Evolutionary conservation across 352 stramenopile species (phyloP).

Genomic region (Globisporangium emineosum): DNA sequence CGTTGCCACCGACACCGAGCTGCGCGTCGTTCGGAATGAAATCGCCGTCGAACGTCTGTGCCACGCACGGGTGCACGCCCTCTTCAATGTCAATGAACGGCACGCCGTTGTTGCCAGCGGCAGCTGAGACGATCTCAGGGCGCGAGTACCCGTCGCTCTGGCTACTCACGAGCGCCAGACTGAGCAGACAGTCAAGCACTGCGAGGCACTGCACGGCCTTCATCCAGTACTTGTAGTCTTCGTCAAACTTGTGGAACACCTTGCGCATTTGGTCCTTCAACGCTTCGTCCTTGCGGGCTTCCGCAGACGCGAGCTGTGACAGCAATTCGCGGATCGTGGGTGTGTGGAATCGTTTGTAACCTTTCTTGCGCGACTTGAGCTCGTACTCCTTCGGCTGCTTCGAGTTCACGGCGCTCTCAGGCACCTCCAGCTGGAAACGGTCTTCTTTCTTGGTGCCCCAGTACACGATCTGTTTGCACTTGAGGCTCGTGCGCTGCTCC

Average conservation of each 20-base stretch:
- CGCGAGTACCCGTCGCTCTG: slow-evolving; percentile 92
- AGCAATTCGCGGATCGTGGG: slow-evolving; percentile 82
- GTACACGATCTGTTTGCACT: slow-evolving; percentile 90
- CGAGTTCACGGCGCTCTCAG: slow-evolving; percentile 60
- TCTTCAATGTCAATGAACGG: slow-evolving; percentile 91
- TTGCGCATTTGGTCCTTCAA: slow-evolving; percentile 87
- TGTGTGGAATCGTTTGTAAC: slow-evolving; percentile 91
- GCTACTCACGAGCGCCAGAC: slow-evolving; percentile 91
- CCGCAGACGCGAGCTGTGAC: slow-evolving; percentile 62
- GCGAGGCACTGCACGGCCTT: slow-evolving; percentile 90
- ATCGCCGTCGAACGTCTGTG: slow-evolving; percentile 72
- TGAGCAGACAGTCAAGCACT: slow-evolving; percentile 94
- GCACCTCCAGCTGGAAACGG: slow-evolving; percentile 92
- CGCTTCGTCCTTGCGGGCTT: slow-evolving; percentile 77
- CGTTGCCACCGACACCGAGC: slow-evolving; percentile 73
- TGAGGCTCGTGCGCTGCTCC: slow-evolving; percentile 65
- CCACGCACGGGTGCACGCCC: slow-evolving; percentile 94
- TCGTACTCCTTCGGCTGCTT: slow-evolving; percentile 94
- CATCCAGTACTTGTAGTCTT: slow-evolving; percentile 91
- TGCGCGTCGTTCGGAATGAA: slow-evolving; percentile 98
- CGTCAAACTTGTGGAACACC: slow-evolving; percentile 98
- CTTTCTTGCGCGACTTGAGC: slow-evolving; percentile 93
- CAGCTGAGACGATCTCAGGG: slow-evolving; percentile 85
- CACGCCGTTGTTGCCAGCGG: slow-evolving; percentile 33
- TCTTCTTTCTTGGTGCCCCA: slow-evolving; percentile 94